Evolutionary conservation across 2,329 filamentous ascomycete genomes (phyloP).

Genomic region (Peltaster fructicola): DNA sequence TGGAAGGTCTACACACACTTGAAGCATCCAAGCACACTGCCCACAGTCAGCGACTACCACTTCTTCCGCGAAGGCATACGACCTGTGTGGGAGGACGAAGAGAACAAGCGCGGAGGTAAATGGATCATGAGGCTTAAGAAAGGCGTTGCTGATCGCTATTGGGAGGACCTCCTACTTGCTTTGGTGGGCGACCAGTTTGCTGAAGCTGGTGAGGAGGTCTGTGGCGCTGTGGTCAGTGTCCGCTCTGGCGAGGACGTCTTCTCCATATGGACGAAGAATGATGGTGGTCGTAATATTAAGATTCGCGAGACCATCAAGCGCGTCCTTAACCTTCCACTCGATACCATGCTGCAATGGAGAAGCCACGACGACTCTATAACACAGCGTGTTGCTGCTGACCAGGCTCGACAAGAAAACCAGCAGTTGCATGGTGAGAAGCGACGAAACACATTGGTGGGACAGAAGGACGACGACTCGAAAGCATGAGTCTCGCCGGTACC

Average conservation of each 20-base stretch:
- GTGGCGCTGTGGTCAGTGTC: slow-evolving; percentile 84
- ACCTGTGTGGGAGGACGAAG: slow-evolving; percentile 96
- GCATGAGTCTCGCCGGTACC: no score
- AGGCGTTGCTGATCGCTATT: slow-evolving; percentile 88
- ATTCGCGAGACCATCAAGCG: slow-evolving; percentile 96
- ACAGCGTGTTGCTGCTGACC: slow-evolving; percentile 76
- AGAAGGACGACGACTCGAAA: slow-evolving; percentile 6
- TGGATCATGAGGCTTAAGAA: slow-evolving; percentile 97
- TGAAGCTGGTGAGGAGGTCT: slow-evolving; percentile 85
- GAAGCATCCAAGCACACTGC: slow-evolving; percentile 71
- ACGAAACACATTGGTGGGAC: slow-evolving; percentile 18
- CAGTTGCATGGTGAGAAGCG: slow-evolving; percentile 27
- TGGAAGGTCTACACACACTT: slow-evolving; percentile 79
- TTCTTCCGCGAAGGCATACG: slow-evolving; percentile 93
- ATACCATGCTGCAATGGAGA: slow-evolving; percentile 88
- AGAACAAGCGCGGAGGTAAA: slow-evolving; percentile 90
- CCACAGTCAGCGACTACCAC: slow-evolving; percentile 91
- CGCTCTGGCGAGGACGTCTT: slow-evolving; percentile 91
- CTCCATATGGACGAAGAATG: slow-evolving; percentile 92
- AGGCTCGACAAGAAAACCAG: slow-evolving; percentile 60
- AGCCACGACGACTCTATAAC: slow-evolving; percentile 92
- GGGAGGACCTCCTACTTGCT: slow-evolving; percentile 83
- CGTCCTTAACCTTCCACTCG: slow-evolving; percentile 64
- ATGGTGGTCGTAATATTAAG: slow-evolving; percentile 85
- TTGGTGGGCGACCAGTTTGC: slow-evolving; percentile 88